A percentile compares a stretch with the other conserved stretches of the same genome.
phyloP scores from a whole-genome alignment of 192 early-diverging fungal genomes.

The Linnemannia hyalina region DNA sequence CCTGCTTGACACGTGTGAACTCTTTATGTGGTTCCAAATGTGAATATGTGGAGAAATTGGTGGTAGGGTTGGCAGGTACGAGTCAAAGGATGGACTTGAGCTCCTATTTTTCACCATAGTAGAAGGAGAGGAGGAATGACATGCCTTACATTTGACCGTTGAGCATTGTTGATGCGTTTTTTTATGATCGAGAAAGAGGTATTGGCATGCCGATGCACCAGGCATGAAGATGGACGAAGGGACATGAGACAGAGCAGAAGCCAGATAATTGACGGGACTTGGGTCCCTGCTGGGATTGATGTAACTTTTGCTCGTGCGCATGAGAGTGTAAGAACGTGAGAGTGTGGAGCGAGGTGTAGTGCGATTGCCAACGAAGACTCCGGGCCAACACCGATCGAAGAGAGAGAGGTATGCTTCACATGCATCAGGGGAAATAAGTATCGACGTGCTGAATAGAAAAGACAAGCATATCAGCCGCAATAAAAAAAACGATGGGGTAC shows the following conservation, averaged over 20 bases:
- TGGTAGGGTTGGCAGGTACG: too few relatives aligned
- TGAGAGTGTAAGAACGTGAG: not conserved
- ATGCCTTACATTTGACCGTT: not conserved
- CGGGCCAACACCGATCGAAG: not conserved
- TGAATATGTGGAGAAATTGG: not conserved
- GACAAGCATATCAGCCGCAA: not conserved
- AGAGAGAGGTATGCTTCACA: not conserved
- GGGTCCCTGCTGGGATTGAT: not conserved
- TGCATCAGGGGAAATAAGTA: not conserved
- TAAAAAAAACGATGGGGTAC: not conserved
- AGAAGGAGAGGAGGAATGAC: not conserved
- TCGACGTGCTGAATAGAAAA: slow-evolving; percentile 3
- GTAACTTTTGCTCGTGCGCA: not conserved
- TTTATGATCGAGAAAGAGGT: not conserved
- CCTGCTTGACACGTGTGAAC: not conserved
- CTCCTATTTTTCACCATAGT: not conserved
- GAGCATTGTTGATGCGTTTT: not conserved
- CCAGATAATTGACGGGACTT: not conserved
- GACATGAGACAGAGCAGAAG: not conserved
- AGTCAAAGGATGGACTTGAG: not conserved
- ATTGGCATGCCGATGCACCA: not conserved
- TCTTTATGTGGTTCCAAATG: not conserved
- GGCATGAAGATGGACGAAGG: not conserved
- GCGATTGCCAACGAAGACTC: too few relatives aligned
- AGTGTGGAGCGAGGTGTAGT: not conserved